Evolutionary conservation across 768 basidiomycete species (phyloP), one percentile per base, ranked within the genome.

Genomic region (Suillus ampliporus): DNA sequence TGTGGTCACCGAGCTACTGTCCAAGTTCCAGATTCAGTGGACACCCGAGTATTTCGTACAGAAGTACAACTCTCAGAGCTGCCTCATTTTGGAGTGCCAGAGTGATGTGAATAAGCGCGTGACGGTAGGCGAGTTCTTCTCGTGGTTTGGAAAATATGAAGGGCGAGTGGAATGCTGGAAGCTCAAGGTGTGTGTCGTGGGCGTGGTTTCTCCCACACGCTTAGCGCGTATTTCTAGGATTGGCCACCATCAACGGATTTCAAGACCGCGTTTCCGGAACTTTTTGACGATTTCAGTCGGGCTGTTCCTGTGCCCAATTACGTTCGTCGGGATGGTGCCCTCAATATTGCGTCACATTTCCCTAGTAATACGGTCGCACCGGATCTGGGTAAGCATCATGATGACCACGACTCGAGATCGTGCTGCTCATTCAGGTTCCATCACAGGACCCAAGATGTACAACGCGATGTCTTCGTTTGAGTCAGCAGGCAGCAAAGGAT

Each of bases 161-260:
- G 84, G 74, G 7, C 79, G 86, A 57, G 78, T 69, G 23, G 82
- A 84, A 35, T 88, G 84, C 60, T 82, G 87, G 86, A 95, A 94
- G 76, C 75, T 95, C 64, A 94, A 94, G 85, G 91, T 88, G 67
- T 51, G 73, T 41, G 8, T 23, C 26, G 44, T n/a, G 13, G 37
- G 58, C 2, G 3, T 43, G 37, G 28, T 37, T 5, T 46, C 47
- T 26, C 0, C 21, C 61, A 15, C 35, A 66, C 4, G 34, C 61
- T 73, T 46, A 71, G 41, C 23, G 40, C 52, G 9, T 5, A 43
- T 28, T 31, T 23, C n/a, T 66, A 95, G 89, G 96, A 99, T 77
- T 99, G 96, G 95, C 96, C 96, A 4, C 86, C 92, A 0, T 89
- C 90, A 10, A 83, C 86, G 3, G 95, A 97, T 65, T 97, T 99